Conservation (phyloP, 2,329 filamentous ascomycete species). For the Mollisiaceae sp. region DNA sequence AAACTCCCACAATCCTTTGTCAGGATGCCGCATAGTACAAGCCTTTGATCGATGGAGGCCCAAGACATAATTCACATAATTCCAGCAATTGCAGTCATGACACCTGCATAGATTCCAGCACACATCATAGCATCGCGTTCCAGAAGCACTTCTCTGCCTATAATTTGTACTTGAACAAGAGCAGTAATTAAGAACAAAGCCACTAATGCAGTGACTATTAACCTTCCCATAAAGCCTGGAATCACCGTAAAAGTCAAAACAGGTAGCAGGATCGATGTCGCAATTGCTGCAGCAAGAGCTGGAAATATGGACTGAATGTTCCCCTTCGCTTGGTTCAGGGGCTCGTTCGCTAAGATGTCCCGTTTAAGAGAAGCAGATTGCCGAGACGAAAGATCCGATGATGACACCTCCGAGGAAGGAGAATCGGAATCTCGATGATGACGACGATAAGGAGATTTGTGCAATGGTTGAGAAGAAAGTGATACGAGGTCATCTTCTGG, state of each 20-base stretch:
- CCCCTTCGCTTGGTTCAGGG: slow-evolving; percentile 35
- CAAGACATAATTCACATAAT: slow-evolving; percentile 35
- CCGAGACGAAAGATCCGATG: slow-evolving; percentile 22
- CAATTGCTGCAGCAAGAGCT: slow-evolving; percentile 51
- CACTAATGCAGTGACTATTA: slow-evolving; percentile 61
- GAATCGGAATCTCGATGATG: slow-evolving; percentile 3
- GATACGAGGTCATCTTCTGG: slow-evolving; percentile 41
- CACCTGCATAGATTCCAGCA: slow-evolving; percentile 36
- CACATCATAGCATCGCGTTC: slow-evolving; percentile 35
- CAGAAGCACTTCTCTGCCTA: slow-evolving; percentile 23
- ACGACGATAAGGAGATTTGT: slow-evolving; percentile 12
- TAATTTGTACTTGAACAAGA: slow-evolving; percentile 31
- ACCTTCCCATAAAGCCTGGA: slow-evolving; percentile 59
- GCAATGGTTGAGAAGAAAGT: slow-evolving; percentile 29
- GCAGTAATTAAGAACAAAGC: slow-evolving; percentile 49
- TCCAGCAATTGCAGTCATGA: slow-evolving; percentile 39
- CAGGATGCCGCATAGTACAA: neutral
- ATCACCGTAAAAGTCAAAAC: slow-evolving; percentile 64
- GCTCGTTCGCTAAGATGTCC: slow-evolving; percentile 28
- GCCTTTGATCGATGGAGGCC: neutral
- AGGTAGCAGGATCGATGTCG: slow-evolving; percentile 60
- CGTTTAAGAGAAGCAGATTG: neutral
- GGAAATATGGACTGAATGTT: slow-evolving; percentile 30
- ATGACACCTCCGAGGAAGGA: slow-evolving; percentile 8
- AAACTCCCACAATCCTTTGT: neutral